Evolutionary conservation across 2,329 filamentous ascomycete genomes (phyloP).

Genomic region (Mycosphaerella sp.): DNA sequence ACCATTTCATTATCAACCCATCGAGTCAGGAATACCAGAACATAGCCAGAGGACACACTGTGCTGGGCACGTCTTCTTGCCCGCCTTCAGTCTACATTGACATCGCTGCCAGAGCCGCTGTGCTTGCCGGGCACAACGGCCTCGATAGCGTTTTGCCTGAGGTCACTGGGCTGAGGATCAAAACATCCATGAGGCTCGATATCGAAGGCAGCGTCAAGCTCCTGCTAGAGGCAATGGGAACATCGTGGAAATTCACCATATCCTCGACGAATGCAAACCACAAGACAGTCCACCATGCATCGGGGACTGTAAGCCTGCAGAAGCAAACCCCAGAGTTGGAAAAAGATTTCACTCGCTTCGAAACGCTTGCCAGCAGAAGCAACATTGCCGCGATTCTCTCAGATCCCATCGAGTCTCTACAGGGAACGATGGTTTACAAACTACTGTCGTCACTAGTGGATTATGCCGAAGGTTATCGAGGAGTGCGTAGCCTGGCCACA

Average conservation of each 20-base stretch:
- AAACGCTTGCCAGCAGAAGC: background rate
- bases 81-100: constrained; percentile 1
- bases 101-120: constrained; percentile 1
- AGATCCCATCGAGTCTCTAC: background rate
- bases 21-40: background rate
- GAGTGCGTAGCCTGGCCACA: background rate
- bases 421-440: constrained; percentile 7
- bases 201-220: background rate
- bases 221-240: background rate
- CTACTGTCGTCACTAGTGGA: constrained; percentile 2
- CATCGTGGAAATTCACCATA: constrained; percentile 1
- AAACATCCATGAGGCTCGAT: background rate
- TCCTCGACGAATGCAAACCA: background rate
- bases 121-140: background rate
- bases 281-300: background rate
- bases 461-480: constrained; percentile 1
- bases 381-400: background rate
- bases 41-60: background rate
- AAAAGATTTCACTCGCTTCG: constrained; percentile 1
- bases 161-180: background rate
- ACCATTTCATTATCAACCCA: constrained; percentile 2
- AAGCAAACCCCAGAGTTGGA: background rate
- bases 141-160: background rate
- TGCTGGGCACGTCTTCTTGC: background rate
- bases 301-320: background rate